Evolutionary conservation across 2,329 filamentous ascomycete species (phyloP), one percentile per base, ranked within the genome.

Genomic region (Amesomyces nigricolor): DNA sequence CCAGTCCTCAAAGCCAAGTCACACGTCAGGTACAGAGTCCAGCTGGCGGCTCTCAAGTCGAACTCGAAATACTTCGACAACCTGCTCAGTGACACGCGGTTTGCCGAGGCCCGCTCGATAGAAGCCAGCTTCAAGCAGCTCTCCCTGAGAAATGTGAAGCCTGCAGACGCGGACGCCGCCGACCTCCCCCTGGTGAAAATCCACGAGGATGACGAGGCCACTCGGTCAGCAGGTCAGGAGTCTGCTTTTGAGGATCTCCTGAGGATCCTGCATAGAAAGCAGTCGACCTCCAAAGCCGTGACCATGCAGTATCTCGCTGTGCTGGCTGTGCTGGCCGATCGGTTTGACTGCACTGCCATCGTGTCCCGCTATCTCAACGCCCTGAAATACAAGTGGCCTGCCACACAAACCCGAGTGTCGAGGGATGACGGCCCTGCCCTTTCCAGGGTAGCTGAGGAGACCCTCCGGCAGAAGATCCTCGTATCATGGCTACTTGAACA

Each of bases 51-150:
- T 0, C 73, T 91, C 35, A 80, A 77, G 68, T 74, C 74, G 58
- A 76, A 81, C 58, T 90, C 87, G 5, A 80, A 79, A 54, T 91
- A 89, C 68, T 91, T 91, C 67, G 77, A 76, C 53, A 82, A 81
- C 54, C 76, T 91, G 14, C 75, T 91, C 2, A 79, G 81, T 9
- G 80, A 85, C 58, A 75, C 74, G 2, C 74, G 81, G 53, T 88
- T 89, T 66, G 73, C 78, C 52, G 86, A 91, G 71, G 80, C 81
- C 7, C 75, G 75, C 47, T 67, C 75, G 37, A 74, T 90, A 40
- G 69, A 75, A 10, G 72, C 73, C 2, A 72, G 74, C 5, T 77
- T 87, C 43, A 73, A 71, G 5, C 68, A 70, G 3, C 73, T 90
- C 14, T 69, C 72, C 2, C 63, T 76, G 8, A 67, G 70, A 22